phyloP scores from a whole-genome alignment of 164 flowering plant genomes.

The Vitis riparia region DNA sequence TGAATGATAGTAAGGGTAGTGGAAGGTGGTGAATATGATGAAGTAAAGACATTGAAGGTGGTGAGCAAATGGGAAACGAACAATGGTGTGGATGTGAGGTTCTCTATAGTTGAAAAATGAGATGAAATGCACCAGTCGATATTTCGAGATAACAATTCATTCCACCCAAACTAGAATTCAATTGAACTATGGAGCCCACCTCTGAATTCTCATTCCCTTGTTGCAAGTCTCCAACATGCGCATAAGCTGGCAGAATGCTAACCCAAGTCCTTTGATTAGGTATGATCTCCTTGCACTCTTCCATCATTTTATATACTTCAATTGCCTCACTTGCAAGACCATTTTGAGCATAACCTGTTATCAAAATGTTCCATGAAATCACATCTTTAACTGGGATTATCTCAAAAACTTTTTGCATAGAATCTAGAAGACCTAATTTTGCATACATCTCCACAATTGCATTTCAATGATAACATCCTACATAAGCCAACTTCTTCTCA shows the following conservation, averaged over 20 bases:
- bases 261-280: conserved; percentile 67
- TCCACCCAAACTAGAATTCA: conserved; percentile 8
- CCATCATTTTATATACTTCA: conserved; percentile 40
- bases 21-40: too few species aligned
- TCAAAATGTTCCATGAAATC: conserved; percentile 73
- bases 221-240: conserved; percentile 61
- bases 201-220: conserved; percentile 51
- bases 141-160: conserved; percentile 10
- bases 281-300: conserved; percentile 23
- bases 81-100: not conserved
- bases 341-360: conserved; percentile 65
- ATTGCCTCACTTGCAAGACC: conserved; percentile 67
- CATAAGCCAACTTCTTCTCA: conserved; percentile 45
- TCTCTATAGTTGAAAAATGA: conserved; percentile 5
- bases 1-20: too few species aligned
- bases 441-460: conserved; percentile 76
- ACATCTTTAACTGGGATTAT: conserved; percentile 46
- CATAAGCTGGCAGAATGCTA: conserved; percentile 47
- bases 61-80: too few species aligned
- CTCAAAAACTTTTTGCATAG: conserved; percentile 46
- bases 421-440: conserved; percentile 47
- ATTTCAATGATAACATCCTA: conserved; percentile 45
- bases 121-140: not conserved
- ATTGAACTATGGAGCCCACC: not conserved
- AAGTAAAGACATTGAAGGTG: too few species aligned